Percentiles rank a stretch among this genome's conserved stretches.
phyloP scores from a whole-genome alignment of 108 stramenopile species.

The Skeletonema potamos region DNA sequence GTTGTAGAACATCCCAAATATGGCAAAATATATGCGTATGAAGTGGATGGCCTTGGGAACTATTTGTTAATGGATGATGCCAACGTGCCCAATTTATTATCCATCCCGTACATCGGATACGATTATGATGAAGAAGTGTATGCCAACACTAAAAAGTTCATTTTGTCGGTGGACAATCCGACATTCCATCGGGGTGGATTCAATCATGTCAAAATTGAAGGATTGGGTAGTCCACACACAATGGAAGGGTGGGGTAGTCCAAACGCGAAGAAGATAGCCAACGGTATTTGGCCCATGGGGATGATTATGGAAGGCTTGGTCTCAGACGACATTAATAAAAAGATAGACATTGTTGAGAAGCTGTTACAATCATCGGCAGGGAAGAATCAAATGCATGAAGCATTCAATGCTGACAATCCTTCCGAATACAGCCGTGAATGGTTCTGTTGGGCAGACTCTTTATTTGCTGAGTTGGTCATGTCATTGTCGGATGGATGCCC shows the following conservation, averaged over 20 bases:
- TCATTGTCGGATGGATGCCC: constrained; percentile 39
- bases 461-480: constrained; percentile 75
- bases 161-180: constrained; percentile 48
- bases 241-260: no score
- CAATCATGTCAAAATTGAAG: constrained; percentile 37
- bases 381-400: constrained; percentile 60
- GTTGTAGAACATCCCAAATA: constrained; percentile 39
- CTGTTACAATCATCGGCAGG: constrained; percentile 37
- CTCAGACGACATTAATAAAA: constrained; percentile 21
- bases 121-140: constrained; percentile 43
- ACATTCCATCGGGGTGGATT: constrained; percentile 42
- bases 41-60: constrained; percentile 80
- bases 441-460: constrained; percentile 74
- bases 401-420: constrained; percentile 40
- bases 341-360: constrained; percentile 27
- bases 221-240: constrained; percentile 53
- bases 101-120: constrained; percentile 64
- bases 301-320: constrained; percentile 60
- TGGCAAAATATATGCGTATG: constrained; percentile 67
- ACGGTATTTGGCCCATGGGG: constrained; percentile 77
- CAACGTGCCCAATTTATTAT: constrained; percentile 72
- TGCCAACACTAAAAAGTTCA: constrained; percentile 48
- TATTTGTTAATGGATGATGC: constrained; percentile 72
- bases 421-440: constrained; percentile 47
- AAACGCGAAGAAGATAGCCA: not conserved